These are phyloP conservation scores for Dioscorea cayenensis DNA, from an alignment of 116 monocot genomes.

Conservation along the genomic window DNA sequence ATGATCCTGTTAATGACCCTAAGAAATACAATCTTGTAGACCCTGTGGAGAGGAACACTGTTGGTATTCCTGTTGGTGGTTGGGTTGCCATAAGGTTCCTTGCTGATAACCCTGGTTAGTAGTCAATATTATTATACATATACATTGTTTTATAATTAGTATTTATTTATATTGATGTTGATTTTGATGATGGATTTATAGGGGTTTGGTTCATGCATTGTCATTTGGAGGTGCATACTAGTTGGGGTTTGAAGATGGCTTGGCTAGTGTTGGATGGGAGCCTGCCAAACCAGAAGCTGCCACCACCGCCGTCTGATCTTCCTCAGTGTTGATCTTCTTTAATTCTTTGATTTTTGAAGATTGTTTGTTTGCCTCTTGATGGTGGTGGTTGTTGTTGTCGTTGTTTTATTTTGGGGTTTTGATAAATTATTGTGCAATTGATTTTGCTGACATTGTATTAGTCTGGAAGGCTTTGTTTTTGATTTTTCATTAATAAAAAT, in stretches of 20 bases:
- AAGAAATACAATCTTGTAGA: conserved; percentile 6
- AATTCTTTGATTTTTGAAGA: neutral
- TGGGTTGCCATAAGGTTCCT: conserved; percentile 13
- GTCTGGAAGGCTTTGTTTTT: too few species aligned
- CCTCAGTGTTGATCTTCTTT: conserved; percentile 27
- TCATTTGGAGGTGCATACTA: conserved; percentile 46
- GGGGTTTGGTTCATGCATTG: conserved; percentile 61
- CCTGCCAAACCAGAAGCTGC: conserved; percentile 32
- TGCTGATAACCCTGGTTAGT: conserved; percentile 9
- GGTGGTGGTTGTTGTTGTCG: too few species aligned
- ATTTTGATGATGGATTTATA: neutral
- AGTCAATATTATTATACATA: too few species aligned
- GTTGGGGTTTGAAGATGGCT: conserved; percentile 48
- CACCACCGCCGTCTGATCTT: conserved; percentile 43
- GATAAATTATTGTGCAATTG: too few species aligned
- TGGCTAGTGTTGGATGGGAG: conserved; percentile 39
- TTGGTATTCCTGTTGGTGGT: conserved; percentile 7
- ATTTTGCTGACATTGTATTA: too few species aligned
- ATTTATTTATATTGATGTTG: neutral
- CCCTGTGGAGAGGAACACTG: conserved; percentile 15
- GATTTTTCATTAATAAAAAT: too few species aligned
- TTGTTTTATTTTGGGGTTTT: neutral
- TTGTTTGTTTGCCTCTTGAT: neutral
- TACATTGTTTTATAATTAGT: neutral
- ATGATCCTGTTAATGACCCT: conserved; percentile 2